Percentiles rank a stretch among this genome's conserved stretches.
Conservation (phyloP, 2,329 filamentous ascomycete genomes). For the Lasiodiplodia hormozganensis region DNA sequence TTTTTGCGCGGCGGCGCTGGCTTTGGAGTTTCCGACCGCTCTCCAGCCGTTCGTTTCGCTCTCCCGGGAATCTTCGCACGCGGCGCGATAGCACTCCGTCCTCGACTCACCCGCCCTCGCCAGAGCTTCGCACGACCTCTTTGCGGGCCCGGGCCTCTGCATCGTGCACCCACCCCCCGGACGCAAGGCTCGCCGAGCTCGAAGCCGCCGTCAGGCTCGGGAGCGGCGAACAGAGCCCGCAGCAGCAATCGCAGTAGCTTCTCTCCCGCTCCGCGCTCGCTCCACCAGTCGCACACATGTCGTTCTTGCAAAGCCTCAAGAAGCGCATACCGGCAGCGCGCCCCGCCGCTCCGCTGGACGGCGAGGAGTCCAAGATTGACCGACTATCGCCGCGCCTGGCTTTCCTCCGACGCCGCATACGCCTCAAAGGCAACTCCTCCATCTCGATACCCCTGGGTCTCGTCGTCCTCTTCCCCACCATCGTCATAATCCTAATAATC, state of each 20-base stretch:
- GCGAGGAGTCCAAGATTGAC: conserved; percentile 51
- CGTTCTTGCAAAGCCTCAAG: conserved; percentile 51
- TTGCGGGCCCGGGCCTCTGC: conserved; percentile 14
- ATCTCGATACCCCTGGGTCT: conserved; percentile 92
- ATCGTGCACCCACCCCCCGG: not conserved
- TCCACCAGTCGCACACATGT: conserved; percentile 43
- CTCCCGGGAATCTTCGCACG: conserved; percentile 21
- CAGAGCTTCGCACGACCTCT: not conserved
- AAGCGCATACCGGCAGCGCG: conserved; percentile 55
- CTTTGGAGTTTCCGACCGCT: conserved; percentile 7
- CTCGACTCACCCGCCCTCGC: not conserved
- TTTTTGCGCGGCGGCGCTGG: not conserved
- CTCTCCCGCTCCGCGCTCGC: conserved; percentile 28
- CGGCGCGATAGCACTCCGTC: conserved; percentile 12
- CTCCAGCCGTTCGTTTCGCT: conserved; percentile 28
- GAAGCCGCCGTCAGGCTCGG: conserved; percentile 31
- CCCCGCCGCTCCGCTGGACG: conserved; percentile 50
- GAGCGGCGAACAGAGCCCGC: conserved; percentile 30
- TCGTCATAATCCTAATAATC: conserved; percentile 90
- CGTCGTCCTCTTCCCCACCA: conserved; percentile 88
- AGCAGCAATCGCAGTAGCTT: conserved; percentile 13
- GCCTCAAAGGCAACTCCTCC: conserved; percentile 88
- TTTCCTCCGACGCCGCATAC: conserved; percentile 85
- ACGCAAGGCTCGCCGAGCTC: conserved; percentile 4
- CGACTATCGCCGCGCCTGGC: conserved; percentile 64